Base-by-base conservation (phyloP, 106 monocot genomes). In the Amphibolis antarctica region DNA sequence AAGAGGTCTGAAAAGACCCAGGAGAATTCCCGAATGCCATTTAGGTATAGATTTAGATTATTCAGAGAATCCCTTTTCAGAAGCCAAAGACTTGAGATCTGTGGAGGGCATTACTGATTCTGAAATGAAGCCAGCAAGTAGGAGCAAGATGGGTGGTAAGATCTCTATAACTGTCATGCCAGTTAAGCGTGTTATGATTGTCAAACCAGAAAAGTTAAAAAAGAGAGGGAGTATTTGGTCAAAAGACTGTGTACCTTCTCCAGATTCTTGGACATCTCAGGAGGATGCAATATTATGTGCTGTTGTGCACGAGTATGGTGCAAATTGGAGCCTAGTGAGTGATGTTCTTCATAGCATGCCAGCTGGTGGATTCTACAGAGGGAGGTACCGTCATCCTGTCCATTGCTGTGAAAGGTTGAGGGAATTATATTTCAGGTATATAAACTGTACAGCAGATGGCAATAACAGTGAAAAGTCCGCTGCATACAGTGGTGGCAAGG, bases 321-420 rank as follows among this genome's bases (percentile, higher is more conserved):
- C 96, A 24, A 28, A 87, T 74, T 98, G 96, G 96, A 66, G 66
- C 50, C 64, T 96, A 52, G 80, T 71, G 18, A 90, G 89, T 69
- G 89, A 90, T 55, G 61, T 56, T 46, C 79, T 96, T 67, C 69
- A 80, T 66, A 49, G 69, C 65, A 59, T 84, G 42, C 50, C 85
- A 13, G 66, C 72, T 65, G 89, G 86, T 65, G 90, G 90, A 27
- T 76, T 62, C 75, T 91, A 80, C 55, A 70, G 96, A 50, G 90
- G 96, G 13, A 82, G 80, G 54, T 98, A 72, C 67, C 90, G 80
- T 17, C 96, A 98, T 67, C 96, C 86, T 59, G 72, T 75, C n/a
- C 86, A 98, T 77, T 98, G 91, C 60, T 91, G 90, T 82, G 87
- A 98, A 75, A 90, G 96, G 63, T 98, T 87, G 30, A 67, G 96